Conservation (phyloP, 2,329 filamentous ascomycete species). For the Stemphylium beticola region DNA sequence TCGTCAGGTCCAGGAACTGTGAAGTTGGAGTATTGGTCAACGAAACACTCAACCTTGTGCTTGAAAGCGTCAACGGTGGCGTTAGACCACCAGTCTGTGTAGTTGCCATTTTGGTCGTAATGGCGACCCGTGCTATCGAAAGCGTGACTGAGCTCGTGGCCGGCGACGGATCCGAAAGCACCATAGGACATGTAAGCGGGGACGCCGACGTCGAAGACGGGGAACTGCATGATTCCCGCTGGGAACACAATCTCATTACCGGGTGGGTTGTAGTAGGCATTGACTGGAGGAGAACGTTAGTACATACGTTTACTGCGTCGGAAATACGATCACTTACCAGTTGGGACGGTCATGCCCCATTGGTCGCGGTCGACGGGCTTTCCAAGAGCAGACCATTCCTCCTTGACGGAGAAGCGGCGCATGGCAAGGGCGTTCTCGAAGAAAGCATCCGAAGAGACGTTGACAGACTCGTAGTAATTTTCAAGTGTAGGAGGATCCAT, state of each 20-base stretch:
- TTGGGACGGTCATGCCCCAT: constrained; percentile 67
- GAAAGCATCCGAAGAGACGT: constrained; percentile 59
- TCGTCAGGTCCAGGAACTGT: constrained; percentile 63
- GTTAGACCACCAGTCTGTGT: constrained; percentile 71
- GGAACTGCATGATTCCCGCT: constrained; percentile 71
- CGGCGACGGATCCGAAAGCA: constrained; percentile 70
- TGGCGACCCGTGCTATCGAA: constrained; percentile 71
- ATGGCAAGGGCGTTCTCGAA: constrained; percentile 65
- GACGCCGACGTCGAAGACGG: constrained; percentile 67
- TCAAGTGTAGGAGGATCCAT: constrained; percentile 63
- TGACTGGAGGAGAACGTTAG: constrained; percentile 40
- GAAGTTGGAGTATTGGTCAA: constrained; percentile 70
- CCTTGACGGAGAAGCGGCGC: constrained; percentile 55
- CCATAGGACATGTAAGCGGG: constrained; percentile 72
- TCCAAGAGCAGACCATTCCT: constrained; percentile 64
- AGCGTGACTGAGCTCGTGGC: constrained; percentile 73
- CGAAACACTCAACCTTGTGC: constrained; percentile 67
- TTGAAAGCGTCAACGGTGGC: constrained; percentile 64
- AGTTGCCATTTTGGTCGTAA: constrained; percentile 69
- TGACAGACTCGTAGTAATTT: constrained; percentile 62
- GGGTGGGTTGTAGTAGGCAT: constrained; percentile 69
- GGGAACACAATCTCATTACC: constrained; percentile 74
- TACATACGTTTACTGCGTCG: neutral
- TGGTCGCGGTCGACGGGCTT: constrained; percentile 66
- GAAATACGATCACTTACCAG: constrained; percentile 22